Percentiles rank a stretch among this genome's conserved stretches.
Evolutionary conservation across 495 filamentous ascomycete genomes (phyloP).

Genomic region (Hypoxylon lenormandii): DNA sequence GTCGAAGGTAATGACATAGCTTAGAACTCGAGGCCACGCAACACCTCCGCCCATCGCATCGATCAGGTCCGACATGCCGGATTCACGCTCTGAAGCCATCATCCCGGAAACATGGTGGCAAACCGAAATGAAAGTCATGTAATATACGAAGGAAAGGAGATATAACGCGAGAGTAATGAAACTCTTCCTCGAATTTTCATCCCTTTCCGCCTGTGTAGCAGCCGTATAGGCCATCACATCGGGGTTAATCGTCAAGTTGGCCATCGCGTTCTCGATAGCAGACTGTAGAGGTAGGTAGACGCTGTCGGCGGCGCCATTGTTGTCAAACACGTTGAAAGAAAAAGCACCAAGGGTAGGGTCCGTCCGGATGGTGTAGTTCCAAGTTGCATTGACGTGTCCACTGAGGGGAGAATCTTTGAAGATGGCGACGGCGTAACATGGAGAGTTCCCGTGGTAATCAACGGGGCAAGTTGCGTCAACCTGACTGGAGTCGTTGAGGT

Average conservation of each 20-base stretch:
- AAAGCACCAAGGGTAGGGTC: constrained; percentile 66
- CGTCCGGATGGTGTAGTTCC: constrained; percentile 79
- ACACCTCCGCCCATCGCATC: constrained; percentile 72
- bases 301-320: constrained; percentile 67
- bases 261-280: constrained; percentile 75
- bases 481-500: constrained; percentile 61
- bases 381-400: constrained; percentile 63
- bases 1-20: constrained; percentile 41
- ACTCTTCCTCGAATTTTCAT: constrained; percentile 67
- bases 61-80: constrained; percentile 73
- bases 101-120: constrained; percentile 73
- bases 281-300: constrained; percentile 76
- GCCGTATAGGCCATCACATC: constrained; percentile 73
- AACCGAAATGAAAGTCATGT: constrained; percentile 71
- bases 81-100: constrained; percentile 74
- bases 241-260: constrained; percentile 61
- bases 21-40: constrained; percentile 57
- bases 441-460: constrained; percentile 70
- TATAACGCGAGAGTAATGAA: constrained; percentile 68
- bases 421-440: constrained; percentile 73
- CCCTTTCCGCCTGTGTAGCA: constrained; percentile 66
- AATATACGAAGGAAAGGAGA: constrained; percentile 70
- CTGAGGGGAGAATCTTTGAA: constrained; percentile 74
- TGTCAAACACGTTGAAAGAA: constrained; percentile 64
- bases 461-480: constrained; percentile 69